These are phyloP conservation scores for Boletus vinaceobasis DNA, from an alignment of 768 basidiomycete genomes.

Conservation along the genomic window DNA sequence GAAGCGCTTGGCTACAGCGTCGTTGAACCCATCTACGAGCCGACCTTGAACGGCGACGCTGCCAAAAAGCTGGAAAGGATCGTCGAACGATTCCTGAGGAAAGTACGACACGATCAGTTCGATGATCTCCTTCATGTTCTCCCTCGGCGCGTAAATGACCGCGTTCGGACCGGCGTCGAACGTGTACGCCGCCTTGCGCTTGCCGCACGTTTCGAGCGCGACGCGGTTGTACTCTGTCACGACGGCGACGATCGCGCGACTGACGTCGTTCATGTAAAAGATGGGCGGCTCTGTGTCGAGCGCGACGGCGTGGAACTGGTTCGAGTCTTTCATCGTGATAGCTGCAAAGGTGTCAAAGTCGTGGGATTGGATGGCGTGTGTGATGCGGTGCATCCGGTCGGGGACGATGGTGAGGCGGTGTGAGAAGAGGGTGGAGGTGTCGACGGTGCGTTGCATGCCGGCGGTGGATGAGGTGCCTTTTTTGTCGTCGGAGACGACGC, in stretches of 20 bases:
- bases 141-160: conserved; percentile 85
- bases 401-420: conserved; percentile 93
- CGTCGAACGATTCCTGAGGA: conserved; percentile 78
- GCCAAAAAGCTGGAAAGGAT: conserved; percentile 64
- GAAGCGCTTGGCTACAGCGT: conserved; percentile 68
- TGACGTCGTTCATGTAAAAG: conserved; percentile 99
- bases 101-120: conserved; percentile 79
- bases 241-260: conserved; percentile 85
- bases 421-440: conserved; percentile 83
- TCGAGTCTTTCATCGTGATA: conserved; percentile 96
- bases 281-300: conserved; percentile 97
- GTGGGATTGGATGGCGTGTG: conserved; percentile 67
- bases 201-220: conserved; percentile 50
- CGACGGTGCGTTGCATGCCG: conserved; percentile 97
- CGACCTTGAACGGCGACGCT: conserved; percentile 43
- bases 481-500: conserved; percentile 93
- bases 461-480: conserved; percentile 93
- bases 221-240: conserved; percentile 92
- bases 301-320: conserved; percentile 97
- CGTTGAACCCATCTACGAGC: conserved; percentile 72
- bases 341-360: conserved; percentile 89
- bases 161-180: conserved; percentile 99
- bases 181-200: conserved; percentile 92
- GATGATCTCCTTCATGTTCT: conserved; percentile 76
- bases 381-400: conserved; percentile 76